These are phyloP conservation scores for Myriosclerotinia curreyana DNA, from an alignment of 2,329 filamentous ascomycete genomes.

Conservation along the genomic window DNA sequence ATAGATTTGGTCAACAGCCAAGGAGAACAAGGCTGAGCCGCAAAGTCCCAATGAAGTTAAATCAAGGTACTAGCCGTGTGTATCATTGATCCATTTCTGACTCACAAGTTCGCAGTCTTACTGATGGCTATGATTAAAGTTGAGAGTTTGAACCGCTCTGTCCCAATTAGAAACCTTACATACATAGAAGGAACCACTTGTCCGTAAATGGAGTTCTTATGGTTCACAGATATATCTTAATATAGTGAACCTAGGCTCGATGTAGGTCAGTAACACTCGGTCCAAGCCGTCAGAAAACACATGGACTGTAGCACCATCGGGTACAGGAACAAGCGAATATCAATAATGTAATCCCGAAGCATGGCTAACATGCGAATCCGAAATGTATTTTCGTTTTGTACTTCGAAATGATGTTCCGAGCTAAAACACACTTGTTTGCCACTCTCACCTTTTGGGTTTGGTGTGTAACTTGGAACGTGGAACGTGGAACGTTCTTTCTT, in stretches of 20 bases:
- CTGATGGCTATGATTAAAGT: background rate
- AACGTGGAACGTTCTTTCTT: background rate
- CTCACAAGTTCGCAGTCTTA: background rate
- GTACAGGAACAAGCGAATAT: conserved; percentile 9
- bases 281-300: background rate
- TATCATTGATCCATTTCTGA: background rate
- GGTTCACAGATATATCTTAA: background rate
- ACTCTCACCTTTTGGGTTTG: background rate
- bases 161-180: background rate
- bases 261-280: background rate
- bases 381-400: background rate
- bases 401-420: background rate
- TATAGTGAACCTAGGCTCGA: background rate
- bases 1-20: background rate
- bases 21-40: background rate
- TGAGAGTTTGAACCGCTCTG: background rate
- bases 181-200: background rate
- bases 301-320: background rate
- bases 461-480: background rate
- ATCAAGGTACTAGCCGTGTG: background rate
- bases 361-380: background rate
- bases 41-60: background rate
- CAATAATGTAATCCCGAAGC: background rate
- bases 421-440: background rate
- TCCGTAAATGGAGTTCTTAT: background rate